Conservation (phyloP, 78 protist genomes). For the Goniomonas avonlea region DNA sequence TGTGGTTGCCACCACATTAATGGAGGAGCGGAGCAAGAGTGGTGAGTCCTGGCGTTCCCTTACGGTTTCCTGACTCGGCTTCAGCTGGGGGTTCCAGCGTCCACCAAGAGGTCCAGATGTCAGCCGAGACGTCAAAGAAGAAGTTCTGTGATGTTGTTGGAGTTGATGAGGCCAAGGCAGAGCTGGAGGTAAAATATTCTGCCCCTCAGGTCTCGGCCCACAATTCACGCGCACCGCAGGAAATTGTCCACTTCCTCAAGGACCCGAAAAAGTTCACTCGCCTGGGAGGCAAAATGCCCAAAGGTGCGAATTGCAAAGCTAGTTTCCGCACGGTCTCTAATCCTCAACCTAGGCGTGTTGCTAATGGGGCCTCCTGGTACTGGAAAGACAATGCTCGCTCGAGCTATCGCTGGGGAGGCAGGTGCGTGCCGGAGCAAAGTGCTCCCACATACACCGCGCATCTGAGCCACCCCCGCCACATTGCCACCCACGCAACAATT, state of each 20-base stretch:
- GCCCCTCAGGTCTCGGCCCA: too few species aligned
- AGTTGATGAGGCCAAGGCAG: constrained; percentile 17
- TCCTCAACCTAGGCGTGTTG: background rate
- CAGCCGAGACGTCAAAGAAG: background rate
- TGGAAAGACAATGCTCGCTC: constrained; percentile 33
- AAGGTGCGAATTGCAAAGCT: constrained; percentile 23
- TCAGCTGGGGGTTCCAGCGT: background rate
- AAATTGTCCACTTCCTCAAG: constrained; percentile 71
- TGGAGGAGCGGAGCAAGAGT: constrained; percentile 1
- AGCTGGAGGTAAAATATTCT: too few species aligned
- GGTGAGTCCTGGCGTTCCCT: background rate
- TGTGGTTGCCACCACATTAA: background rate
- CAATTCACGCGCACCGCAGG: too few species aligned
- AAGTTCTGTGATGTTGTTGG: constrained; percentile 10
- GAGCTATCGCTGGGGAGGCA: constrained; percentile 88
- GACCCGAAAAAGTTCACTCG: constrained; percentile 64
- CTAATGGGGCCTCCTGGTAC: constrained; percentile 27
- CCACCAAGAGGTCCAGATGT: background rate
- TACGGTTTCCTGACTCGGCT: background rate
- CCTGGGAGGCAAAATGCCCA: constrained; percentile 85
- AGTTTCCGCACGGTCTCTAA: background rate
- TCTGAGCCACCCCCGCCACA: too few species aligned
- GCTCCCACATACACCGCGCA: too few species aligned
- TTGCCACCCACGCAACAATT: too few species aligned
- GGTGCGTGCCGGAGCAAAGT: too few species aligned